phyloP scores from a whole-genome alignment of 179 eudicot genomes.

The Corrigiola litoralis region DNA sequence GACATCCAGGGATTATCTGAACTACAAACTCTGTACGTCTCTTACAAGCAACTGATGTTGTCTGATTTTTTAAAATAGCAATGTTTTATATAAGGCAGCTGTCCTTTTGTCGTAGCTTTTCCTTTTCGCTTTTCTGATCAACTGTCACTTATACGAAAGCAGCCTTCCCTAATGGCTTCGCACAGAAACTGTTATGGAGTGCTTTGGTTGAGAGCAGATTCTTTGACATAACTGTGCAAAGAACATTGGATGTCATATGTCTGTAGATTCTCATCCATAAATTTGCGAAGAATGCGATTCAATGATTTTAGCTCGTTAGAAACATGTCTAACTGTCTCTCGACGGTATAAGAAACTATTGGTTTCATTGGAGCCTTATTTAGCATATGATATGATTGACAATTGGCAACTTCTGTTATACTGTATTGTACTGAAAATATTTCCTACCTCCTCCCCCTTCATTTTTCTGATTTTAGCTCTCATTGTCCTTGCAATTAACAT shows the following conservation, averaged over 20 bases:
- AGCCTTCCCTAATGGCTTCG: too few relatives aligned
- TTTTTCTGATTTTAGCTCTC: too few relatives aligned
- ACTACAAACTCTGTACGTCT: constrained; percentile 56
- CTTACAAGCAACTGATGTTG: background rate
- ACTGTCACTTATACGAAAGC: background rate
- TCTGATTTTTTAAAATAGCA: background rate
- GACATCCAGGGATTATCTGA: constrained; percentile 52
- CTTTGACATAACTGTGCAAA: too few relatives aligned
- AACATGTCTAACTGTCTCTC: background rate
- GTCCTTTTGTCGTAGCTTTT: background rate
- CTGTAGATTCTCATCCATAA: too few relatives aligned
- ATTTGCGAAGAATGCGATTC: too few relatives aligned
- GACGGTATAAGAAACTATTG: too few relatives aligned
- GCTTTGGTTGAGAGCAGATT: too few relatives aligned
- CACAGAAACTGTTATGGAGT: too few relatives aligned
- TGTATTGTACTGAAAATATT: background rate
- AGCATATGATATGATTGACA: background rate
- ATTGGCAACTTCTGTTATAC: background rate
- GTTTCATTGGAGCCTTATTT: too few relatives aligned
- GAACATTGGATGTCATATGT: too few relatives aligned
- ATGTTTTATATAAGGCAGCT: background rate
- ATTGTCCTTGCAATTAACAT: background rate
- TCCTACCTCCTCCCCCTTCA: background rate
- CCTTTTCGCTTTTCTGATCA: background rate
- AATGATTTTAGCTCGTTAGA: too few relatives aligned